Evolutionary conservation across 1,284 basidiomycete species (phyloP), one percentile per base, ranked within the genome.

Genomic region (Ceratobasidium papillatum): DNA sequence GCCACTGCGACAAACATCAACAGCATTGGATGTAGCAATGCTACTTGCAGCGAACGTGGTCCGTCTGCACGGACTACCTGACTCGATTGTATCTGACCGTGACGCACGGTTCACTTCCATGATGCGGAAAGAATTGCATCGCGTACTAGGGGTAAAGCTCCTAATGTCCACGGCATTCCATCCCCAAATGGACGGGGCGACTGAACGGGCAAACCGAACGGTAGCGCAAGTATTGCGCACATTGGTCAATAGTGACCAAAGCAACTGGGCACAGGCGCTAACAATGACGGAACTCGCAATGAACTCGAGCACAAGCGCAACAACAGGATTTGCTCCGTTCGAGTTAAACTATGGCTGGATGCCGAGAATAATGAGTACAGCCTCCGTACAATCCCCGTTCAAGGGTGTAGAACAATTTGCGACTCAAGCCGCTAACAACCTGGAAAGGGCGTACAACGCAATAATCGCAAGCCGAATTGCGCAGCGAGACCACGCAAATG

Each of bases 121-220:
- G 19, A 83, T 87, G 77, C 87, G 86, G 85, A 79, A 77, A 14
- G 75, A 81, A 2, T 75, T 86, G 0, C 78, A 84, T 73, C 62
- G 77, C 27, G 76, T 85, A 0, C 77, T 83, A 0, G 81, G 82
- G 0, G 78, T 81, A 11, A 79, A 84, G 49, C 77, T 85, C 0
- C 76, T 78, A 1, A 82, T 87, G 82, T 86, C 84, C 0, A 84
- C 83, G 2, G 78, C 84, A 22, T 62, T 62, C 17, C 38, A 62
- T 7, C 59, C 38, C 4, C 38, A 25, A 41, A 62, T 36, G 19
- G 36, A 62, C 25, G 59, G 36, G 22, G 17, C 59, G 7, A 62
- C 59, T 19, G 59, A 43, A 22, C 22, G 38, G 14, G 59, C 34
- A 3, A 62, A 62, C 14, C 19, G 19, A 38, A 62, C 38, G n/a